A percentile compares a stretch with the other conserved stretches of the same genome.
phyloP scores from a whole-genome alignment of 345 rosid species.

The Durio zibethinus region DNA sequence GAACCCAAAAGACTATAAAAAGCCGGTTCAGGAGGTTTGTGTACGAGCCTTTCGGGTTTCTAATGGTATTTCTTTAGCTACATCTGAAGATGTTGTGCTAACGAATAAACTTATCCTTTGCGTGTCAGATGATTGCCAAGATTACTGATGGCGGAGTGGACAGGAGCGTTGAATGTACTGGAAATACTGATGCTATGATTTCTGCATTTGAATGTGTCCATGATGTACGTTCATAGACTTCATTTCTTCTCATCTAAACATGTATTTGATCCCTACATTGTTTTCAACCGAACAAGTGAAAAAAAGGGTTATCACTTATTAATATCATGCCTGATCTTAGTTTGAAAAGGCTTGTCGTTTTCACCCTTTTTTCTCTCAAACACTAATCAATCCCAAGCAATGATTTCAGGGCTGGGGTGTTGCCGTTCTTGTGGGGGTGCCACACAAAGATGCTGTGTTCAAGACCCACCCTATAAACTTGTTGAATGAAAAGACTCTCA shows the following conservation, averaged over 20 bases:
- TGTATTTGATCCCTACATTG: no score
- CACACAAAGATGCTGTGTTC: conserved; percentile 47
- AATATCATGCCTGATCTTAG: no score
- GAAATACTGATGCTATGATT: conserved; percentile 39
- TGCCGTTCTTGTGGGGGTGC: conserved; percentile 50
- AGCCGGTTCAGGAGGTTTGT: conserved; percentile 43
- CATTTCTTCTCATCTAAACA: neutral
- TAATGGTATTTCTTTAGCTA: neutral
- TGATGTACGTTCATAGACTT: conserved; percentile 26
- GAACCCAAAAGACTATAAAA: conserved; percentile 38
- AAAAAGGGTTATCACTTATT: no score
- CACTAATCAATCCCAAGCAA: neutral
- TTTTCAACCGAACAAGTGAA: no score
- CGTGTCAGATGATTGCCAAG: conserved; percentile 34
- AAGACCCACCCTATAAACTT: conserved; percentile 48
- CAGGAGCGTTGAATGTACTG: conserved; percentile 43
- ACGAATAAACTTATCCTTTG: neutral
- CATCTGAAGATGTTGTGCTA: neutral
- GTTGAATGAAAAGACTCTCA: conserved; percentile 44
- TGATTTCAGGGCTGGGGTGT: conserved; percentile 51
- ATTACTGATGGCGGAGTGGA: conserved; percentile 46
- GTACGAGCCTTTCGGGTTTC: neutral
- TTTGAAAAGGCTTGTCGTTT: no score
- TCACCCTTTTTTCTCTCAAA: no score
- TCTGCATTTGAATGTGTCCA: conserved; percentile 53